Evolutionary conservation across 1,284 basidiomycete genomes (phyloP).

Genomic region (Microbotryum silenes-acaulis): DNA sequence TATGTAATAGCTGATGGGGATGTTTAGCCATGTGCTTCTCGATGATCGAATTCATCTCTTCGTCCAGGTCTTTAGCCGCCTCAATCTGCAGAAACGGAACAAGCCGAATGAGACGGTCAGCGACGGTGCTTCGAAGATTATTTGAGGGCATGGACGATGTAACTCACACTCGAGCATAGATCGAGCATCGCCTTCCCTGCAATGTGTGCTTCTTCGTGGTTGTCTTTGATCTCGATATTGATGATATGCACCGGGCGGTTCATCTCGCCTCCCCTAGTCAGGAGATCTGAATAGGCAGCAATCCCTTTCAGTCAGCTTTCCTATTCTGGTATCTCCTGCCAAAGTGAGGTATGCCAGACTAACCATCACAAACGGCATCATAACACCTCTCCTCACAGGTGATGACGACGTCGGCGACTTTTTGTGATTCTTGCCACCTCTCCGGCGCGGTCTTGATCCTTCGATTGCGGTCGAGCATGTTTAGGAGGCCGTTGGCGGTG

Average conservation of each 20-base stretch:
- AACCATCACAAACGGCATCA: constrained; percentile 96
- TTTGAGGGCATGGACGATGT: not conserved
- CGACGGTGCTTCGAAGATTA: constrained; percentile 3
- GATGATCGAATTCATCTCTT: constrained; percentile 80
- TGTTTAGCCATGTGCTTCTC: constrained; percentile 76
- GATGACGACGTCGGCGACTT: constrained; percentile 88
- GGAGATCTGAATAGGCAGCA: constrained; percentile 56
- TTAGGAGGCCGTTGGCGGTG: constrained; percentile 88
- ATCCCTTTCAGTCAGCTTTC: too few relatives aligned
- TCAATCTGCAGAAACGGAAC: constrained; percentile 61
- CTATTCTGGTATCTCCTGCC: constrained; percentile 8
- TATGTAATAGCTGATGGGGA: constrained; percentile 85
- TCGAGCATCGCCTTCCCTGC: constrained; percentile 94
- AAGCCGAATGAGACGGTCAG: not conserved
- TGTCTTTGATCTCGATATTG: constrained; percentile 98
- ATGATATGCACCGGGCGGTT: constrained; percentile 93
- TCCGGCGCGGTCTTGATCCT: constrained; percentile 88
- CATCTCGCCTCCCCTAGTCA: constrained; percentile 79
- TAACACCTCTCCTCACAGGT: constrained; percentile 99
- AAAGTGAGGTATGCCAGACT: constrained; percentile 34
- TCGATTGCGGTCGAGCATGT: constrained; percentile 95
- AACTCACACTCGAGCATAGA: constrained; percentile 74
- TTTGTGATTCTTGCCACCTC: constrained; percentile 86
- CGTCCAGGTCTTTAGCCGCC: constrained; percentile 72
- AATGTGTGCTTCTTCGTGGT: constrained; percentile 93